phyloP scores from a whole-genome alignment of 225 moss, liverwort and hornwort species.

The Pseudoscleropodium purum region DNA sequence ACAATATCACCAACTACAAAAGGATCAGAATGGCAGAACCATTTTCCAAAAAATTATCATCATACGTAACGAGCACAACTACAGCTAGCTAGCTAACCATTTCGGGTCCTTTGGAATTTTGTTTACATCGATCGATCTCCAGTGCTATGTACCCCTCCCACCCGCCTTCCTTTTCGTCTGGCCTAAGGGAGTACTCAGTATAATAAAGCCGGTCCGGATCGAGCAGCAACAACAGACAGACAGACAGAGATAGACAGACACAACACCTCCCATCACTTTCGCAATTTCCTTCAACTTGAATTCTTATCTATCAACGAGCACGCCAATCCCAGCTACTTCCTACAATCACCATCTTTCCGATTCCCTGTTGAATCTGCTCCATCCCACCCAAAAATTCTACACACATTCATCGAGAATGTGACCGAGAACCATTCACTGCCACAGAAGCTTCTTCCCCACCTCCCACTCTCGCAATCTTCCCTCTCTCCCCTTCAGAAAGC shows the following conservation, averaged over 20 bases:
- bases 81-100: not conserved
- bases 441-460: not conserved
- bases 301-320: not conserved
- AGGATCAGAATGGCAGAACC: slow-evolving; percentile 11
- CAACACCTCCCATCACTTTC: not conserved
- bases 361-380: slow-evolving; percentile 8
- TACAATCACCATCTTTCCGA: not conserved
- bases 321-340: not conserved
- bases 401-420: not conserved
- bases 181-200: slow-evolving; percentile 12
- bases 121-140: slow-evolving; percentile 6
- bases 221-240: slow-evolving; percentile 6
- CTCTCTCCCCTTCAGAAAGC: not conserved
- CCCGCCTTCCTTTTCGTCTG: not conserved
- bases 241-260: not conserved
- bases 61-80: not conserved
- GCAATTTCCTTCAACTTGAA: not conserved
- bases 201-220: not conserved
- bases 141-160: slow-evolving; percentile 32
- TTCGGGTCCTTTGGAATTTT: not conserved
- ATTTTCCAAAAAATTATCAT: slow-evolving; percentile 11
- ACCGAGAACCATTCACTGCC: not conserved
- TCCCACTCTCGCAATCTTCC: not conserved
- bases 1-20: slow-evolving; percentile 14
- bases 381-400: not conserved